Base-by-base conservation (phyloP, 2,329 filamentous ascomycete species). In the Capronia coronata region DNA sequence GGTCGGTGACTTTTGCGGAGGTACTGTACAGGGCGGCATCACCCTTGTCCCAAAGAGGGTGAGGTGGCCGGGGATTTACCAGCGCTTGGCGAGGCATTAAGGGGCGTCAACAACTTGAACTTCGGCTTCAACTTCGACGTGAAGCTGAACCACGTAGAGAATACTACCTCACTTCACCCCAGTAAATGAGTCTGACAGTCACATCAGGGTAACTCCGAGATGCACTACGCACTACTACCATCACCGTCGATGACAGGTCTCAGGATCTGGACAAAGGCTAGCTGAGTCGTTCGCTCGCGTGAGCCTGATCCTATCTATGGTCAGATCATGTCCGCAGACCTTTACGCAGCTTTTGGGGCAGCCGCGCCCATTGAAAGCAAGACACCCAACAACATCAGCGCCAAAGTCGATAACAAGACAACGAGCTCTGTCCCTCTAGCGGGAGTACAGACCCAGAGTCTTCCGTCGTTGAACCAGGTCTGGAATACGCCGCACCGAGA, bases 301-400 rank as follows among this genome's bases (percentile, higher is more conserved):
- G n/a, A n/a, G 13, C 13, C 2, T 10, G 16, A 16, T 6, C 6
- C 34, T 43, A 5, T 30, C n/a, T 32, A 7, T 18, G 13, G 3
- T 10, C 23, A 6, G 14, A 55, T 51, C 25, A 78, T 78, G 75
- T 78, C 75, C 43, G 71, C 73, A 48, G 76, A 79, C 58, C 66
- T 79, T 18, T 68, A 76, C 39, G 74, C 73, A 51, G 76, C 72
- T 52, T 79, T 79, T 61, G 9, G 43, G 71, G 66, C 25, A 25
- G 34, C 40, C 11, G 22, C 27, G 8, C 11, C 16, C 14, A 16
- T 16, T 25, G 37, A 21, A n/a, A 18, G 14, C 5, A 7, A 37
- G 34, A 11, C 34, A 19, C 19, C 14, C 13, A 37, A 37, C 6
- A 16, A 16, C 8, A 18, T 8, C 34, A 19, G 14, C 14, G 34